These are phyloP conservation scores for Metschnikowia aberdeeniae DNA, from an alignment of 805 yeast species.

Conservation along the genomic window DNA sequence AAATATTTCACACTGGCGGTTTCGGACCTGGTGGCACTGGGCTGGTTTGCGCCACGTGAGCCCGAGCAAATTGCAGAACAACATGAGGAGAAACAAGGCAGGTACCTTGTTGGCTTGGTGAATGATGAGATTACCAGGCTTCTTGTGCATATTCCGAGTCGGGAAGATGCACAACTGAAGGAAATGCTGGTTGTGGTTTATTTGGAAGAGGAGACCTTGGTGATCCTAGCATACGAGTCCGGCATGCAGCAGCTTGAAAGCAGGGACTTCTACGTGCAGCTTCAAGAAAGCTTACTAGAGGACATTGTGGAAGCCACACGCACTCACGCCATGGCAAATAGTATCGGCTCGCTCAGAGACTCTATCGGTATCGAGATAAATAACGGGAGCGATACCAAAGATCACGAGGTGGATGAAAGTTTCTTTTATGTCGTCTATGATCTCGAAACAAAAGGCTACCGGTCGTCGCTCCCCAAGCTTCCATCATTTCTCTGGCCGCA, in stretches of 20 bases:
- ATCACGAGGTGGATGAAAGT: conserved; percentile 23
- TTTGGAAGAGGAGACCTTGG: conserved; percentile 18
- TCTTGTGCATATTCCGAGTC: conserved; percentile 21
- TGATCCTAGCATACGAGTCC: conserved; percentile 31
- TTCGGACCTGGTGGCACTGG: conserved; percentile 13
- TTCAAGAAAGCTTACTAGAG: conserved; percentile 19
- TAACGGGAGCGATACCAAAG: conserved; percentile 2
- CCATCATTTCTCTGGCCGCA: conserved; percentile 13
- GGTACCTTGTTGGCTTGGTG: conserved; percentile 24
- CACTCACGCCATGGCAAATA: conserved; percentile 19
- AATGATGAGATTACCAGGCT: conserved; percentile 20
- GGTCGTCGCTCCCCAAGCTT: conserved; percentile 37
- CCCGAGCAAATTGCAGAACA: conserved; percentile 2
- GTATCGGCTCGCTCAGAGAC: conserved; percentile 26
- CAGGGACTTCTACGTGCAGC: conserved; percentile 20
- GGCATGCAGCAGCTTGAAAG: conserved; percentile 21
- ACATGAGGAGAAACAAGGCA: conserved; percentile 17
- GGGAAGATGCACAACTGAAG: conserved; percentile 6
- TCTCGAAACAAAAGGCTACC: conserved; percentile 19
- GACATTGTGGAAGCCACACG: conserved; percentile 16
- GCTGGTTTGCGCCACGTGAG: conserved; percentile 8
- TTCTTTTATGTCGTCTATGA: conserved; percentile 38
- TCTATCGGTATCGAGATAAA: conserved; percentile 19
- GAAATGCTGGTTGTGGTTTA: conserved; percentile 34
- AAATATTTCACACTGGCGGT: conserved; percentile 21